Conservation (phyloP, 2,329 filamentous ascomycete species). For the Penicillium paneum region DNA sequence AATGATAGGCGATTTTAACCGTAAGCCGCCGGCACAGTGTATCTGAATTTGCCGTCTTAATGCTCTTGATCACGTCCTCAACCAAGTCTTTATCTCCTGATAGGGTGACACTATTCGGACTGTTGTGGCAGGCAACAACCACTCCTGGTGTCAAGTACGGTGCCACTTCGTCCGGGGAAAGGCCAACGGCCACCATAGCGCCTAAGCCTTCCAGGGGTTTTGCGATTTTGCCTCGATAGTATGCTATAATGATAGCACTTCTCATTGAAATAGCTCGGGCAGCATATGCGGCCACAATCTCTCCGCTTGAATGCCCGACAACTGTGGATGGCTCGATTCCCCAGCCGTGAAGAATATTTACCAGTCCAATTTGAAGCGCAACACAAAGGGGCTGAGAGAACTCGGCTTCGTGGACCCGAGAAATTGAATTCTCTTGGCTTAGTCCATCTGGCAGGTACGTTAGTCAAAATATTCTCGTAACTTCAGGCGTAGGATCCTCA, state of each 20-base stretch:
- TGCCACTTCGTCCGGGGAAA: slow-evolving; percentile 10
- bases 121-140: slow-evolving; percentile 27
- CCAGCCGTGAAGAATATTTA: slow-evolving; percentile 27
- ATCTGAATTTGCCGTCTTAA: slow-evolving; percentile 10
- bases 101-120: slow-evolving; percentile 24
- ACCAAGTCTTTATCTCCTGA: slow-evolving; percentile 18
- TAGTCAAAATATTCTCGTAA: not conserved
- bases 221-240: slow-evolving; percentile 19
- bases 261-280: slow-evolving; percentile 19
- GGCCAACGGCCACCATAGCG: slow-evolving; percentile 26
- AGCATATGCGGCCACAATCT: slow-evolving; percentile 39
- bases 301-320: slow-evolving; percentile 37
- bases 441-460: not conserved
- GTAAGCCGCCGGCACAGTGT: slow-evolving; percentile 8
- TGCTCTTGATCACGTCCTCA: not conserved
- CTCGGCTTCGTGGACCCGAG: slow-evolving; percentile 23
- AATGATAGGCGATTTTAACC: slow-evolving; percentile 22
- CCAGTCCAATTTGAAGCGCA: slow-evolving; percentile 35
- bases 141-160: slow-evolving; percentile 16
- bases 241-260: slow-evolving; percentile 21
- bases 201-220: slow-evolving; percentile 5
- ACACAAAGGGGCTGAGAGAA: slow-evolving; percentile 33
- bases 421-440: not conserved
- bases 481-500: not conserved
- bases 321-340: slow-evolving; percentile 24